Conservation (phyloP, 768 basidiomycete genomes). For the Scleroderma citrinum region DNA sequence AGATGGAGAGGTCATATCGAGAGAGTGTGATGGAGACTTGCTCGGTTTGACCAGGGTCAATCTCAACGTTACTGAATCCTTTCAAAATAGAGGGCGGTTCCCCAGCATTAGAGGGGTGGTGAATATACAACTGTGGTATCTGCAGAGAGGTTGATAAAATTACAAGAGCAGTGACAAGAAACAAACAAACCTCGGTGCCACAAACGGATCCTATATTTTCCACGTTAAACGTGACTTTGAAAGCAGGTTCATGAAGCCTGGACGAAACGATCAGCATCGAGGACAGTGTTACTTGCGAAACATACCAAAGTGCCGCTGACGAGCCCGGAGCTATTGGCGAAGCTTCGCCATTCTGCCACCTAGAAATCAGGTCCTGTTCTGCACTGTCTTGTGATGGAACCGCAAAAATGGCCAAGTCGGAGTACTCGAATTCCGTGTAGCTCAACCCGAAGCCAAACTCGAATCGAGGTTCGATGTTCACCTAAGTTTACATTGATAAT, state of each 20-base stretch:
- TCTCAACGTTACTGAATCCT: conserved; percentile 53
- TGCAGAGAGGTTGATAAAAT: not conserved
- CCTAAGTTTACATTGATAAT: conserved; percentile 25
- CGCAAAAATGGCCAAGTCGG: conserved; percentile 43
- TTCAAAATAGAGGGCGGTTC: conserved; percentile 60
- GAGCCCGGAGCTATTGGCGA: conserved; percentile 52
- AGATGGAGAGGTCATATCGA: conserved; percentile 61
- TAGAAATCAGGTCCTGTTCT: conserved; percentile 29
- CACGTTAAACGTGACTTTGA: conserved; percentile 56
- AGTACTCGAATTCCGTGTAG: conserved; percentile 54
- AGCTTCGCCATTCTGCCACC: conserved; percentile 57
- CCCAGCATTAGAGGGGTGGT: conserved; percentile 53
- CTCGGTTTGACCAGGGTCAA: conserved; percentile 39
- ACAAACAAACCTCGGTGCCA: conserved; percentile 58
- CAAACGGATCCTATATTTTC: conserved; percentile 53
- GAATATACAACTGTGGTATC: conserved; percentile 74
- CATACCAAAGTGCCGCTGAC: conserved; percentile 53
- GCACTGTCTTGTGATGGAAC: conserved; percentile 30
- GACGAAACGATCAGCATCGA: conserved; percentile 4
- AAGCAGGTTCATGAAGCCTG: conserved; percentile 64
- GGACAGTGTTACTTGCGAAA: not conserved
- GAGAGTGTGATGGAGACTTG: conserved; percentile 48
- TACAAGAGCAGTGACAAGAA: not conserved
- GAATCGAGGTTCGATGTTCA: conserved; percentile 63
- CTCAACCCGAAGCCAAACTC: conserved; percentile 35